These are phyloP conservation scores for Fusarium pininemorale DNA, from an alignment of 2,329 filamentous ascomycete genomes.

Conservation along the genomic window DNA sequence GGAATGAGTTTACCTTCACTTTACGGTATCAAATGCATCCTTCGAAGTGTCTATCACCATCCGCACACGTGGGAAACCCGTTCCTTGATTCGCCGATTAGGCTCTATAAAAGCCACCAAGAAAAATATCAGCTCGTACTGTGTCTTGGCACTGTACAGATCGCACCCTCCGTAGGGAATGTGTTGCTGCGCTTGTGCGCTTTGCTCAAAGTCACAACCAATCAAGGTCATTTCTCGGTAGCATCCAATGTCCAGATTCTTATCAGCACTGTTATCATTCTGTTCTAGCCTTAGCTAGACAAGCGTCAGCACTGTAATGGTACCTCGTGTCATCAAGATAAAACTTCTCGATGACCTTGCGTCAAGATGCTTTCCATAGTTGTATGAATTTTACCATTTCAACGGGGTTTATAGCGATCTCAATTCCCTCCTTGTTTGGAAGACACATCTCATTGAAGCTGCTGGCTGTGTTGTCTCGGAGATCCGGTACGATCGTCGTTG, in stretches of 20 bases:
- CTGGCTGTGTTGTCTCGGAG: slow-evolving; percentile 27
- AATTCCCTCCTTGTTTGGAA: not conserved
- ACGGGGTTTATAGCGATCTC: not conserved
- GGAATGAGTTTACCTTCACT: not conserved
- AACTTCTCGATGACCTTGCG: not conserved
- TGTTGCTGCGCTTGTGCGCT: slow-evolving; percentile 25
- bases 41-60: slow-evolving; percentile 16
- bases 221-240: slow-evolving; percentile 14
- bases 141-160: slow-evolving; percentile 27
- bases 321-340: not conserved
- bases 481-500: slow-evolving; percentile 42
- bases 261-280: slow-evolving; percentile 21
- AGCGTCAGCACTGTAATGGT: slow-evolving; percentile 1
- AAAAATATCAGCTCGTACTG: slow-evolving; percentile 21
- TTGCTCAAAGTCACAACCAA: slow-evolving; percentile 25
- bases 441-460: not conserved
- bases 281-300: slow-evolving; percentile 17
- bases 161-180: slow-evolving; percentile 2
- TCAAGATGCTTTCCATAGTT: not conserved
- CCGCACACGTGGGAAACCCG: slow-evolving; percentile 34
- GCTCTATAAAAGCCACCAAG: slow-evolving; percentile 30
- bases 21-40: not conserved
- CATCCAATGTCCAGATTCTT: slow-evolving; percentile 34
- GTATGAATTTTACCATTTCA: not conserved
- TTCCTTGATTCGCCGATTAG: slow-evolving; percentile 32